Evolutionary conservation across 306 rosid genomes (phyloP).

Genomic region (Pachyrhizus erosus): DNA sequence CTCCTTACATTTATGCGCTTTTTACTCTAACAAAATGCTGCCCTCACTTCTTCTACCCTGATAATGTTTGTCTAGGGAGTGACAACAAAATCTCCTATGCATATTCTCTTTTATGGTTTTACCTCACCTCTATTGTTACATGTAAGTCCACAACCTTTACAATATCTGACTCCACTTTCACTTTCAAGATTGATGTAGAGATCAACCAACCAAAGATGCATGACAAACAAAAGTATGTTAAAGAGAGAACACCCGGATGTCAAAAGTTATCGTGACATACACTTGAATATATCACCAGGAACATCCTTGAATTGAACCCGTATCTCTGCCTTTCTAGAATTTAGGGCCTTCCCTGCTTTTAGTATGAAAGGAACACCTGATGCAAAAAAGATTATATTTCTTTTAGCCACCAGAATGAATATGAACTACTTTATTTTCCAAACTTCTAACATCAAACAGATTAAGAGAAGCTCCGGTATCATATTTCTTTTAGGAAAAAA

Average conservation of each 20-base stretch:
- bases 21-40: background rate
- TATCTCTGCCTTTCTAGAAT: slow-evolving; percentile 88
- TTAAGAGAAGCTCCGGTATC: background rate
- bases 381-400: background rate
- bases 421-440: background rate
- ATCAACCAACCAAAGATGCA: background rate
- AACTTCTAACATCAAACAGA: slow-evolving; percentile 3
- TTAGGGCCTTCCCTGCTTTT: slow-evolving; percentile 91
- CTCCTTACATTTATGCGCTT: background rate
- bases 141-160: background rate
- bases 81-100: background rate
- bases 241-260: slow-evolving; percentile 30
- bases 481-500: background rate
- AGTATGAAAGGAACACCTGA: slow-evolving; percentile 87
- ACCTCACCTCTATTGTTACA: background rate
- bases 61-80: background rate
- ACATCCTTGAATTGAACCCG: slow-evolving; percentile 90
- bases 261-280: slow-evolving; percentile 54
- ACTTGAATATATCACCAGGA: slow-evolving; percentile 90
- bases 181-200: slow-evolving; percentile 17
- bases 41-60: slow-evolving; percentile 1
- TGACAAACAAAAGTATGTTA: slow-evolving; percentile 14
- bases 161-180: slow-evolving; percentile 9
- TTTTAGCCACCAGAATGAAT: background rate
- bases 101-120: background rate